Percentiles rank a stretch among this genome's conserved stretches.
phyloP scores from a whole-genome alignment of 805 yeast genomes.

The Hanseniaspora singularis region DNA sequence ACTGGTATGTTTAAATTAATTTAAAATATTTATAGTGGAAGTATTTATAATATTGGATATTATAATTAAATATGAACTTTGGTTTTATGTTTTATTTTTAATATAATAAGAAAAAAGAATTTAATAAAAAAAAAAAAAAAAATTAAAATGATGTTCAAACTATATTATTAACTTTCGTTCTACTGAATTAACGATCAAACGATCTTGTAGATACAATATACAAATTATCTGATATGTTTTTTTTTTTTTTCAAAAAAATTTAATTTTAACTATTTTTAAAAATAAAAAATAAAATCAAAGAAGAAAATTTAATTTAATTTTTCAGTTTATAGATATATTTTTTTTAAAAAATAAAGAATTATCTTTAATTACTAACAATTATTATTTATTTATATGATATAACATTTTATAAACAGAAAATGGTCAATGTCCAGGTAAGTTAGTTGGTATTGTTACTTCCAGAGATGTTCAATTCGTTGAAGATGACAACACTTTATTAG shows the following conservation, averaged over 20 bases:
- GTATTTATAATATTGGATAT: neutral
- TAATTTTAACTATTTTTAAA: neutral
- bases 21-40: neutral
- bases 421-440: slow-evolving; percentile 79
- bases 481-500: slow-evolving; percentile 45
- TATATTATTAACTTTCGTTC: slow-evolving; percentile 87
- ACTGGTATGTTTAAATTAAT: slow-evolving; percentile 68
- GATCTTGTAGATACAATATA: slow-evolving; percentile 74
- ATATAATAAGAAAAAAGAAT: no score
- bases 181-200: slow-evolving; percentile 88
- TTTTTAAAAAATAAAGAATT: neutral
- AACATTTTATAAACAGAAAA: slow-evolving; percentile 39
- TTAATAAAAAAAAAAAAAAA: neutral
- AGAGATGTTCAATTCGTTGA: slow-evolving; percentile 96
- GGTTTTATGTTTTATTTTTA: no score
- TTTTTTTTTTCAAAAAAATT: neutral
- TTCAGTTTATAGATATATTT: neutral
- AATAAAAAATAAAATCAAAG: neutral
- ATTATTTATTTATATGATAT: neutral
- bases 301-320: neutral
- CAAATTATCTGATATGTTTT: slow-evolving; percentile 32
- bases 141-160: slow-evolving; percentile 13
- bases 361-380: slow-evolving; percentile 10
- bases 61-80: no score
- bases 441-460: slow-evolving; percentile 89